Evolutionary conservation across 495 filamentous ascomycete species (phyloP).

Genomic region (Talaromyces wortmannii): DNA sequence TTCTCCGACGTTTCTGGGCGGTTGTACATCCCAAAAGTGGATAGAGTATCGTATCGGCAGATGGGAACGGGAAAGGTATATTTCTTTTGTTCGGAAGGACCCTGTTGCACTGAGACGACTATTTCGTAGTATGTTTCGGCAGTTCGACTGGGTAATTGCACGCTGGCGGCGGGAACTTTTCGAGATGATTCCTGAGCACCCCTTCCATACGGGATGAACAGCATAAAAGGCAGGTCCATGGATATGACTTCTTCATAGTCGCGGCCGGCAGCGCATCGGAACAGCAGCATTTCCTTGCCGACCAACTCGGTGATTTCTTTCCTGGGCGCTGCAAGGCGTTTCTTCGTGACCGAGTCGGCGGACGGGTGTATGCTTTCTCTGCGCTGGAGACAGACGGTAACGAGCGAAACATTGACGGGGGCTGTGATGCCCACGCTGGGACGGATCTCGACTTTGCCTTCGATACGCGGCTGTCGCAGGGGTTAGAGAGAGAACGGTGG

Average conservation of each 20-base stretch:
- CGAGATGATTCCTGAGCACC: slow-evolving; percentile 81
- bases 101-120: slow-evolving; percentile 92
- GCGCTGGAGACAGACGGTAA: slow-evolving; percentile 87
- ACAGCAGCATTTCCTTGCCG: slow-evolving; percentile 91
- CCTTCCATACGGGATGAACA: slow-evolving; percentile 93
- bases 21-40: slow-evolving; percentile 99
- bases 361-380: slow-evolving; percentile 95
- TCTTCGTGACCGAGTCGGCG: slow-evolving; percentile 88
- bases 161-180: slow-evolving; percentile 84
- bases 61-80: slow-evolving; percentile 89
- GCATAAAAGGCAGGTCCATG: slow-evolving; percentile 97
- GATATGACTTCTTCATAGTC: slow-evolving; percentile 81
- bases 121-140: slow-evolving; percentile 97
- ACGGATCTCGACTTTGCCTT: slow-evolving; percentile 96
- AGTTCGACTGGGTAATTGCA: slow-evolving; percentile 84
- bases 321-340: slow-evolving; percentile 82
- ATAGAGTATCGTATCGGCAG: slow-evolving; percentile 88
- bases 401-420: slow-evolving; percentile 84
- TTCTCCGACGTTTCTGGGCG: slow-evolving; percentile 80
- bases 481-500: background rate
- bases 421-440: slow-evolving; percentile 76
- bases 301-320: slow-evolving; percentile 89
- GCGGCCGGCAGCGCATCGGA: slow-evolving; percentile 73
- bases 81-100: slow-evolving; percentile 75
- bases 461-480: slow-evolving; percentile 71